A percentile compares a stretch with the other conserved stretches of the same genome.
These are phyloP conservation scores for Lachnellula hyalina DNA, from an alignment of 2,329 filamentous ascomycete species.

Conservation along the genomic window DNA sequence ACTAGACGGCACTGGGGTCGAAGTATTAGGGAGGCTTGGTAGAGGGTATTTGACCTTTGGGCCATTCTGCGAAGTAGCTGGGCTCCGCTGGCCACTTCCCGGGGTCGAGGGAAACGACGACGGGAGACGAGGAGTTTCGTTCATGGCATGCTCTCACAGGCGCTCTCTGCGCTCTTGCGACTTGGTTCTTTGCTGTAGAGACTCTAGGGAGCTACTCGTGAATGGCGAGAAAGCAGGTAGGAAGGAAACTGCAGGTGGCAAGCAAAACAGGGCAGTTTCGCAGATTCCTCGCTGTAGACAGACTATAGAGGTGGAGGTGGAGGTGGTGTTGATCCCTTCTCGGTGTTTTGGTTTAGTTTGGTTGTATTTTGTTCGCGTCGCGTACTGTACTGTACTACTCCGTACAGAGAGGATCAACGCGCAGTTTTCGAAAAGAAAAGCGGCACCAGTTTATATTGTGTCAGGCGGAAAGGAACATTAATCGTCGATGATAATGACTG, in stretches of 20 bases:
- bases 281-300: too few species aligned
- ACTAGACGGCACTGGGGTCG: slow-evolving; percentile 15
- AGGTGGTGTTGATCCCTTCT: not conserved
- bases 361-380: not conserved
- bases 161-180: slow-evolving; percentile 4
- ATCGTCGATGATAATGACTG: too few species aligned
- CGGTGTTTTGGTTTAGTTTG: not conserved
- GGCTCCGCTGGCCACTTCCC: slow-evolving; percentile 16
- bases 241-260: too few species aligned
- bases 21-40: slow-evolving; percentile 22
- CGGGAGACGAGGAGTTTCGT: slow-evolving; percentile 73
- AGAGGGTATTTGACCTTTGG: slow-evolving; percentile 21
- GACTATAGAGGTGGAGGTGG: too few species aligned
- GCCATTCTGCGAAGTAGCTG: slow-evolving; percentile 25
- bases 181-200: not conserved
- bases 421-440: too few species aligned
- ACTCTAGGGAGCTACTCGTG: too few species aligned
- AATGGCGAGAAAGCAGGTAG: too few species aligned
- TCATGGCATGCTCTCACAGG: slow-evolving; percentile 51
- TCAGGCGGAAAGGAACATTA: too few species aligned
- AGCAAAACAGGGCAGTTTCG: too few species aligned
- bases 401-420: too few species aligned
- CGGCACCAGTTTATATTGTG: too few species aligned
- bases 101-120: slow-evolving; percentile 71
- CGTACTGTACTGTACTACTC: not conserved